These are phyloP conservation scores for Zygoascus flipseniorum DNA, from an alignment of 805 yeast species.

Conservation along the genomic window DNA sequence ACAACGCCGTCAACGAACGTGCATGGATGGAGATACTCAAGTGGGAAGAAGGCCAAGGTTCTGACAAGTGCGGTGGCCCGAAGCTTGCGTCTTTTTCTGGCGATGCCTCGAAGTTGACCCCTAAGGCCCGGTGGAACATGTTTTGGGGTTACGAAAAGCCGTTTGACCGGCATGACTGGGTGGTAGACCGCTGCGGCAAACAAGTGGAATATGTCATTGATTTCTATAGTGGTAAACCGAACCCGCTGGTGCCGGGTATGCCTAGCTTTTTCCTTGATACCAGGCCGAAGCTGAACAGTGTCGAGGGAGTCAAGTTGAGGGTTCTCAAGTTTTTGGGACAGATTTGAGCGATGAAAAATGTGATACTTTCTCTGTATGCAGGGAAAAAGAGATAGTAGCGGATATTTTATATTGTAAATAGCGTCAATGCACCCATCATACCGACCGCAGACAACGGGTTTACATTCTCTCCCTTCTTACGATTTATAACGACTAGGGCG, in stretches of 20 bases:
- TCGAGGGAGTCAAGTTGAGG: conserved; percentile 75
- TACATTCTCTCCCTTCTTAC: too few relatives aligned
- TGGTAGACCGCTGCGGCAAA: conserved; percentile 73
- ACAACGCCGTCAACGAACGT: conserved; percentile 85
- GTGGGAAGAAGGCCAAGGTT: conserved; percentile 55
- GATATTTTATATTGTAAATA: too few relatives aligned
- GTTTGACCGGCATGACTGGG: conserved; percentile 96
- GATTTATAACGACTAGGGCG: too few relatives aligned
- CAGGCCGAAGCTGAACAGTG: conserved; percentile 76
- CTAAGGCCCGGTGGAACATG: conserved; percentile 66
- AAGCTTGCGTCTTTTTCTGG: conserved; percentile 82
- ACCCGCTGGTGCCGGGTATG: conserved; percentile 36
- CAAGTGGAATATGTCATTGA: conserved; percentile 87
- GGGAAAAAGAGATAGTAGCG: too few relatives aligned
- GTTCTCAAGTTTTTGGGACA: conserved; percentile 43
- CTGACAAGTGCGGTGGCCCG: conserved; percentile 65
- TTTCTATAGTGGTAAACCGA: conserved; percentile 60
- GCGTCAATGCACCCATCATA: too few relatives aligned
- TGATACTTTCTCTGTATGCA: too few relatives aligned
- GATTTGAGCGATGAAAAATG: not conserved
- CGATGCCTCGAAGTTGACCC: conserved; percentile 76
- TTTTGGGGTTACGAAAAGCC: conserved; percentile 66
- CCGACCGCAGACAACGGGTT: too few relatives aligned
- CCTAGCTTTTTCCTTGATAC: conserved; percentile 76
- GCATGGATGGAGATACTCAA: conserved; percentile 78